Base-by-base conservation (phyloP, 495 filamentous ascomycete species). In the Tuber microsphaerosporum region DNA sequence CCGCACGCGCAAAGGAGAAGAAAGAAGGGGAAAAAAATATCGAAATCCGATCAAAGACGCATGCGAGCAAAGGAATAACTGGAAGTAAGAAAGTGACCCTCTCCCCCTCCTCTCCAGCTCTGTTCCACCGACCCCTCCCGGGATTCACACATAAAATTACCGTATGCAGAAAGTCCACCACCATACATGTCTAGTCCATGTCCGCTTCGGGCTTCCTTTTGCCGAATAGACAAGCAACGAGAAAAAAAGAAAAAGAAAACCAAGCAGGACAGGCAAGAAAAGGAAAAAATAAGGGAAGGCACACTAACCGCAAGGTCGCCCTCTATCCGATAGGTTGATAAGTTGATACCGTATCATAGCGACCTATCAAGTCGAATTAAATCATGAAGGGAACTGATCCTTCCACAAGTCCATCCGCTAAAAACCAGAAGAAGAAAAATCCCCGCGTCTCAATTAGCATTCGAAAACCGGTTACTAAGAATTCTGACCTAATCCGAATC, bases 351-450 rank as follows among this genome's bases (percentile, higher is more conserved):
- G 16, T 65, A 65, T 65, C 26, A 31, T 34, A 65, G 56, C 56
- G 26, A 34, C 56, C 56, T 65, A 65, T 65, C 56, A 16, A 65
- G 34, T 65, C 56, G 56, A 17, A 65, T 78, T 71, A 79, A 79
- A 79, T 71, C 65, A 69, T 48, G 69, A 79, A 79, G 31, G 76
- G 76, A 41, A 79, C 46, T 19, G 77, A 79, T 51, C 45, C 77
- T 77, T 79, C 77, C 19, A 78, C 77, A 71, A 79, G 77, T 14
- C 77, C 77, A 17, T 79, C 71, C 76, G 71, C 77, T 79, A 73
- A 71, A 68, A 70, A 56, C 41, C 73, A 71, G 71, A 77, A 73
- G 39, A 41, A 41, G 39, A 74, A 61, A 74, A 51, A 56, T 70
- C 37, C 73, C 75, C 69, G 44, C 37, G 56, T 71, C 46, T 37